Base-by-base conservation (phyloP, 2,329 filamentous ascomycete species). In the Penicillium sp. region DNA sequence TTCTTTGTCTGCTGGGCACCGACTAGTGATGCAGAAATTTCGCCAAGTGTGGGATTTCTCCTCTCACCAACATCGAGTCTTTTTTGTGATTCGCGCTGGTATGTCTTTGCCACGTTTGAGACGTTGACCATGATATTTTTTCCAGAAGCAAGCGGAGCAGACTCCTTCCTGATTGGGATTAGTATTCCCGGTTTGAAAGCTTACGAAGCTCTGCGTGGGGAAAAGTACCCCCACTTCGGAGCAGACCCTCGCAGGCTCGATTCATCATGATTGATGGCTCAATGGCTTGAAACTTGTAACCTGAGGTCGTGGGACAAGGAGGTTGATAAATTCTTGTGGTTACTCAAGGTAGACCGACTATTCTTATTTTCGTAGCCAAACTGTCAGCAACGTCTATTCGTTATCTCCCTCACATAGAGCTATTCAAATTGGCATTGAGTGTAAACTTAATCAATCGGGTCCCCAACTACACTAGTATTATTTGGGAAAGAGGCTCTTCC, bases 131-230 rank as follows among this genome's bases (percentile, higher is more conserved):
- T 49, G 24, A 49, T 30, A 8, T 49, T 49, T 45, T 45, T 47
- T 49, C 45, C 24, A 49, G 45, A 49, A 49, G 45, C 45, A 30
- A 49, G 45, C 45, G 45, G 45, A 49, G 45, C n/a, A 49, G 45
- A 49, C 45, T 49, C 45, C 45, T 49, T 49, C 45, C 45, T 49
- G 45, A 49, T 30, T 30, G 45, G 45, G 45, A n/a, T 49, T 49
- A 49, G 45, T 30, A 17, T 49, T 49, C 45, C 45, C 45, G 45
- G 26, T 49, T 49, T 30, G 24, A 30, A 49, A 49, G 45, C 45
- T 19, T 49, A 30, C 45, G 45, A 49, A 49, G 45, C 45, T 49
- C 45, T 49, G 45, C 45, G 45, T 49, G 45, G 45, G 45, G 45
- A 49, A 49, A n/a, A 49, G 24, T 49, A n/a, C 45, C 45, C 45